These are phyloP conservation scores for Athelia psychrophila DNA, from an alignment of 1,284 basidiomycete species.

Conservation along the genomic window DNA sequence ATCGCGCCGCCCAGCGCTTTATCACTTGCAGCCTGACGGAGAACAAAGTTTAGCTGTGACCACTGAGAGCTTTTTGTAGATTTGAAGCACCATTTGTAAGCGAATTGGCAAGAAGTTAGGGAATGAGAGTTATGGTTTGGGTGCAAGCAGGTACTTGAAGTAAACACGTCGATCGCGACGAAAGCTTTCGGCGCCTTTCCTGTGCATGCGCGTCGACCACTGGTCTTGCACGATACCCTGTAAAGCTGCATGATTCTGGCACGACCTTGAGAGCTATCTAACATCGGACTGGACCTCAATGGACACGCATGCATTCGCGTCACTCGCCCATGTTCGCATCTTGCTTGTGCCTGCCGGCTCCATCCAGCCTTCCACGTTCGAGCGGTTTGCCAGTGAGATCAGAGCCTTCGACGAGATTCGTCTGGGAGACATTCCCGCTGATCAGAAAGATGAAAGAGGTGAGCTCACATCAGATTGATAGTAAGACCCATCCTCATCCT, in stretches of 20 bases:
- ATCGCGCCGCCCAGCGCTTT: conserved; percentile 78
- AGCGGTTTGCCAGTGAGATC: conserved; percentile 69
- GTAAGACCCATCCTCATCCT: conserved; percentile 1
- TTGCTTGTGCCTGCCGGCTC: conserved; percentile 77
- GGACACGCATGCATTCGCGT: conserved; percentile 72
- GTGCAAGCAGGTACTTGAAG: no score
- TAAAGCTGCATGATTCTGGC: no score
- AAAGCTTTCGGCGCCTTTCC: no score
- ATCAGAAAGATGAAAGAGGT: conserved; percentile 78
- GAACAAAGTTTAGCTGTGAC: background rate
- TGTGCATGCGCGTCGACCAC: no score
- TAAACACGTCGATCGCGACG: no score
- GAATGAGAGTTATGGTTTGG: no score
- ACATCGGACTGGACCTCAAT: conserved; percentile 30
- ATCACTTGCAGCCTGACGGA: conserved; percentile 70
- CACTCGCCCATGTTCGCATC: conserved; percentile 74
- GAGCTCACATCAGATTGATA: conserved; percentile 14
- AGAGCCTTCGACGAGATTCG: conserved; percentile 67
- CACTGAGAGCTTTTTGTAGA: no score
- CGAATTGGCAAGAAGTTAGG: no score
- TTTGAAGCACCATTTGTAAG: no score
- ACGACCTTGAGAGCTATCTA: no score
- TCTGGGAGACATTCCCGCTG: conserved; percentile 76
- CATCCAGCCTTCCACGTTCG: conserved; percentile 61
- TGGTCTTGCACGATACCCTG: no score